Conservation (phyloP, 768 basidiomycete species). For the Cyclocybe cylindracea region DNA sequence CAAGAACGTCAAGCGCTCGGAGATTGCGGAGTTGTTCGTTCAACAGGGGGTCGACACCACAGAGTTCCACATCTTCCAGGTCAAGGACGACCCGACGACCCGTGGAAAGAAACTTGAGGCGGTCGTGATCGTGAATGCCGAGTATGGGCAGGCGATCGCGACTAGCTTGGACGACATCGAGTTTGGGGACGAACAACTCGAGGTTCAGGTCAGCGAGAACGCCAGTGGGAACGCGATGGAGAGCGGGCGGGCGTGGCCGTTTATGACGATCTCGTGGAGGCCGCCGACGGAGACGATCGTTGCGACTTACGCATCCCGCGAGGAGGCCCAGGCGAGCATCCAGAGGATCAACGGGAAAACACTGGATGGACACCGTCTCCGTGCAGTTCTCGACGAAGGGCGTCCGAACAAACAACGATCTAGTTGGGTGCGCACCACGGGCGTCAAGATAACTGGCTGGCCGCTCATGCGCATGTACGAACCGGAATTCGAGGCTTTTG, state of each 20-base stretch:
- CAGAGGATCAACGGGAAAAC: slow-evolving; percentile 34
- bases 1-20: slow-evolving; percentile 32
- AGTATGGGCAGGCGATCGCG: slow-evolving; percentile 41
- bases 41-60: slow-evolving; percentile 42
- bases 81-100: slow-evolving; percentile 3
- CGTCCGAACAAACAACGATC: slow-evolving; percentile 30
- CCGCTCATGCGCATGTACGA: slow-evolving; percentile 26
- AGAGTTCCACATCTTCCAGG: slow-evolving; percentile 26
- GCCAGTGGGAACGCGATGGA: slow-evolving; percentile 44
- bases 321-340: slow-evolving; percentile 34
- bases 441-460: slow-evolving; percentile 47
- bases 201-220: slow-evolving; percentile 43
- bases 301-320: slow-evolving; percentile 40
- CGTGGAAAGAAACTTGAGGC: slow-evolving; percentile 35
- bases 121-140: slow-evolving; percentile 41
- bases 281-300: slow-evolving; percentile 46
- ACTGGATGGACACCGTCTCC: slow-evolving; percentile 45
- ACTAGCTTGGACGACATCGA: slow-evolving; percentile 47
- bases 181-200: slow-evolving; percentile 43
- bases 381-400: slow-evolving; percentile 40
- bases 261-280: slow-evolving; percentile 53
- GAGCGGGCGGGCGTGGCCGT: slow-evolving; percentile 32
- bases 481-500: slow-evolving; percentile 24
- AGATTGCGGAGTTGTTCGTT: slow-evolving; percentile 43
- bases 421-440: slow-evolving; percentile 17